phyloP scores from a whole-genome alignment of 495 filamentous ascomycete genomes.

The Corynascus novoguineensis region DNA sequence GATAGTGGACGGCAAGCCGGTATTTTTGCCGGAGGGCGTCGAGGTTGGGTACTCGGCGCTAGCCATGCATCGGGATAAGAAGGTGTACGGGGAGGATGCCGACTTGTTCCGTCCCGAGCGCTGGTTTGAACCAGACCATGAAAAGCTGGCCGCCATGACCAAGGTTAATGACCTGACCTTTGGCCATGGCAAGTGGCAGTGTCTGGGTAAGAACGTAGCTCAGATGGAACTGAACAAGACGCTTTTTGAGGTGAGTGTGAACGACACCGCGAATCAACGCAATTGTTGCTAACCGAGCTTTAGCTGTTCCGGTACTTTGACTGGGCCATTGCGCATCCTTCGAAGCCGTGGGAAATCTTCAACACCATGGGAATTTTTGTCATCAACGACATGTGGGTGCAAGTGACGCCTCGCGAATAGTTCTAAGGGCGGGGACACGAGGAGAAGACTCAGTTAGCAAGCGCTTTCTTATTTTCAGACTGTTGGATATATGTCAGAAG shows the following conservation, averaged over 20 bases:
- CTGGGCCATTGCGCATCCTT: slow-evolving; percentile 40
- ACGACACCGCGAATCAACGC: background rate
- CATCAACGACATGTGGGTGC: slow-evolving; percentile 18
- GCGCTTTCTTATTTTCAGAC: too few relatives aligned
- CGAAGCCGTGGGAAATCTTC: slow-evolving; percentile 32
- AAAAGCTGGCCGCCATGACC: slow-evolving; percentile 17
- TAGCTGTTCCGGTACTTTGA: slow-evolving; percentile 49
- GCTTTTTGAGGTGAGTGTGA: slow-evolving; percentile 43
- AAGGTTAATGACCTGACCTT: slow-evolving; percentile 29
- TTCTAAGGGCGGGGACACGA: too few relatives aligned
- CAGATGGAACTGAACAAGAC: slow-evolving; percentile 45
- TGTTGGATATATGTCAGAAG: too few relatives aligned
- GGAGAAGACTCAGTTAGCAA: background rate
- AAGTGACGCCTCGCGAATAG: slow-evolving; percentile 12
- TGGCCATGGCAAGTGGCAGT: slow-evolving; percentile 35
- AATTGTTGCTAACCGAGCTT: background rate
- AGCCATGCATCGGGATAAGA: slow-evolving; percentile 26
- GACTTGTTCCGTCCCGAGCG: slow-evolving; percentile 48
- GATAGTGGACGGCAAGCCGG: slow-evolving; percentile 42
- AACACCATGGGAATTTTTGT: slow-evolving; percentile 14
- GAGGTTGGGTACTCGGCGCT: slow-evolving; percentile 38
- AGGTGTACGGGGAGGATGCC: slow-evolving; percentile 43
- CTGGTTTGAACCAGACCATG: slow-evolving; percentile 44
- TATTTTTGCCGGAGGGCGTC: slow-evolving; percentile 46
- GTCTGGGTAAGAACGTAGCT: slow-evolving; percentile 36